Conservation (phyloP, 768 basidiomycete genomes). For the Nevesoporus exiguus region DNA sequence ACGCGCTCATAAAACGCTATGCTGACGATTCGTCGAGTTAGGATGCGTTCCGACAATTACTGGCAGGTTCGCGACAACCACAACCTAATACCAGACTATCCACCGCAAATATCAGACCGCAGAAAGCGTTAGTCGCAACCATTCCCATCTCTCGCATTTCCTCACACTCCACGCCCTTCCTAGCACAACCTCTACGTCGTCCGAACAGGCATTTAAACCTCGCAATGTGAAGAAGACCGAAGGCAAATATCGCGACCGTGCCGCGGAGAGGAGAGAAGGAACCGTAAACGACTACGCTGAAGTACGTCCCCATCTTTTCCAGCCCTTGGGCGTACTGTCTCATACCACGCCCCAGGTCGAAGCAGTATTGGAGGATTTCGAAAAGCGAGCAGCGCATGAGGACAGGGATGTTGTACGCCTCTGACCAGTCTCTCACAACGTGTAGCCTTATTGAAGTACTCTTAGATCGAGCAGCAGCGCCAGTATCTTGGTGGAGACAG, state of each 20-base stretch:
- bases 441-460: not conserved
- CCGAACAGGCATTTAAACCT: slow-evolving; percentile 74
- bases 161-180: not conserved
- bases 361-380: slow-evolving; percentile 78
- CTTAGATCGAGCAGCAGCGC: slow-evolving; percentile 71
- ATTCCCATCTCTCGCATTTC: not conserved
- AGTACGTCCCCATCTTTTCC: slow-evolving; percentile 36
- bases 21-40: slow-evolving; percentile 22
- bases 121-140: slow-evolving; percentile 17
- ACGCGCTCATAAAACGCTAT: not conserved
- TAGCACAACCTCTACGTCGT: slow-evolving; percentile 48
- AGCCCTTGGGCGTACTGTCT: not conserved
- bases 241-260: slow-evolving; percentile 67
- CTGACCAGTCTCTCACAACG: not conserved
- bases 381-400: slow-evolving; percentile 55
- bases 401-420: slow-evolving; percentile 56
- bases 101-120: not conserved
- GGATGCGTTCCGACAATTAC: slow-evolving; percentile 59
- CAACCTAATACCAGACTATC: slow-evolving; percentile 12
- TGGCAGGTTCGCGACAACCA: slow-evolving; percentile 34
- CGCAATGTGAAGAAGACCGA: slow-evolving; percentile 69
- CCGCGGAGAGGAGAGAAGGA: slow-evolving; percentile 67
- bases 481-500: slow-evolving; percentile 82
- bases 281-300: slow-evolving; percentile 70
- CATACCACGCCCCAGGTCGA: slow-evolving; percentile 51